These are phyloP conservation scores for Rhizopus microsporus DNA, from an alignment of 371 early-diverging fungal genomes.

Conservation along the genomic window DNA sequence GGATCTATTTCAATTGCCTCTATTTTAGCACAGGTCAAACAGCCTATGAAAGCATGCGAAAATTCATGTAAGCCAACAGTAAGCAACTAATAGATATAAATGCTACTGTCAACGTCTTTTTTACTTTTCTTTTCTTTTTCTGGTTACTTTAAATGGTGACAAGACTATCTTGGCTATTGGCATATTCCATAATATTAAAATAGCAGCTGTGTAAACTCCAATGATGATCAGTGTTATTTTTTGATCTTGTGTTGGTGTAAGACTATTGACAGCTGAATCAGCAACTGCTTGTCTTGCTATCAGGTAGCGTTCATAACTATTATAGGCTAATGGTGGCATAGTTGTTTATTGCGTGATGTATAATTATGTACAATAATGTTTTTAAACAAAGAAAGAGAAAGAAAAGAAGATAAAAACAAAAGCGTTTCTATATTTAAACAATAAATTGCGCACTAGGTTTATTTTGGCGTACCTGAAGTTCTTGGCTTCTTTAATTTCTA, in stretches of 20 bases:
- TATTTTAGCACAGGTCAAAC: constrained; percentile 88
- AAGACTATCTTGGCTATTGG: constrained; percentile 79
- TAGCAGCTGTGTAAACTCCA: constrained; percentile 69
- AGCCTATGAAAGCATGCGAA: constrained; percentile 79
- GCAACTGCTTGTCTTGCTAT: constrained; percentile 45
- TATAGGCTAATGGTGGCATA: constrained; percentile 36
- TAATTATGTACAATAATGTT: background rate
- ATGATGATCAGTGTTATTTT: constrained; percentile 68
- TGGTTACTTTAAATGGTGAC: constrained; percentile 85
- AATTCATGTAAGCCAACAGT: constrained; percentile 87
- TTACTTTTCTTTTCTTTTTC: too few relatives aligned
- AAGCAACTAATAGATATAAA: constrained; percentile 50
- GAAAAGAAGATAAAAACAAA: background rate
- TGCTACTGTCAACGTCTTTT: background rate
- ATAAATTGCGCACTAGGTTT: too few relatives aligned
- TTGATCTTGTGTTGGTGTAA: constrained; percentile 71
- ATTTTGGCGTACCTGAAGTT: background rate
- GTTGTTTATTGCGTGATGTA: background rate
- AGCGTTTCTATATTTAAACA: background rate
- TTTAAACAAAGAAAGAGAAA: background rate
- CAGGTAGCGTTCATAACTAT: constrained; percentile 39
- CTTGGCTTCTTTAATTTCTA: background rate
- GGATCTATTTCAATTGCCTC: constrained; percentile 90
- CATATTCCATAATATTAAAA: constrained; percentile 85
- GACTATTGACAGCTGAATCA: constrained; percentile 29